Conservation (phyloP, 2,329 filamentous ascomycete genomes). For the Xylariales sp. region DNA sequence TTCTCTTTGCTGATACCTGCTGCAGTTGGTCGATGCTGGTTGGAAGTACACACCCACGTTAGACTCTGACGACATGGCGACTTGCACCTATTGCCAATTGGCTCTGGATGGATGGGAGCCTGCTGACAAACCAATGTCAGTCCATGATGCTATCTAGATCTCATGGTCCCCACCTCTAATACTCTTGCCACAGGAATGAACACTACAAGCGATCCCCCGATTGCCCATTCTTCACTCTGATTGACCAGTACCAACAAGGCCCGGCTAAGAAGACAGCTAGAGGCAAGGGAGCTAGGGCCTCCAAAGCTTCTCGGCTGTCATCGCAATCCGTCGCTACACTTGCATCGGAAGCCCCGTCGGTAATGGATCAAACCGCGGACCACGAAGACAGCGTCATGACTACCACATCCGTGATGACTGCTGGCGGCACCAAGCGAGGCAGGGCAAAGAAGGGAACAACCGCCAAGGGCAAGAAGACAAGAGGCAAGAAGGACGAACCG, state of each 20-base stretch:
- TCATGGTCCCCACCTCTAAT: too few relatives aligned
- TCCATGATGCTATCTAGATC: too few relatives aligned
- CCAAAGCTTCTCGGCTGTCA: constrained; percentile 66
- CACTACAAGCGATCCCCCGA: constrained; percentile 73
- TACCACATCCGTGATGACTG: constrained; percentile 54
- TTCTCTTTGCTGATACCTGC: not conserved
- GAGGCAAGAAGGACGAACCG: constrained; percentile 49
- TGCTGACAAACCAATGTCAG: constrained; percentile 80
- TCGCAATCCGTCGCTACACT: constrained; percentile 50
- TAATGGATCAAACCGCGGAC: constrained; percentile 43
- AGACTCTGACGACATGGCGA: constrained; percentile 83
- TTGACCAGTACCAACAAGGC: constrained; percentile 46
- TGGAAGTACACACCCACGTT: constrained; percentile 88
- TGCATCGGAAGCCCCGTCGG: constrained; percentile 44
- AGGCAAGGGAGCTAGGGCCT: constrained; percentile 53
- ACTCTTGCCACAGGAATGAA: constrained; percentile 59
- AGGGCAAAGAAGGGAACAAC: constrained; percentile 53
- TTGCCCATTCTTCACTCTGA: constrained; percentile 77
- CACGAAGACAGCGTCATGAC: constrained; percentile 57
- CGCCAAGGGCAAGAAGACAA: constrained; percentile 40
- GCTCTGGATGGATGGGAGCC: constrained; percentile 94
- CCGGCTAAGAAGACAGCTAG: constrained; percentile 49
- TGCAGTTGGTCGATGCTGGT: constrained; percentile 78
- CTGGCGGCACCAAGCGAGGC: constrained; percentile 43
- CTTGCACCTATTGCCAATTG: constrained; percentile 84